These are phyloP conservation scores for Cytospora leucostoma DNA, from an alignment of 2,329 filamentous ascomycete species.

Conservation along the genomic window DNA sequence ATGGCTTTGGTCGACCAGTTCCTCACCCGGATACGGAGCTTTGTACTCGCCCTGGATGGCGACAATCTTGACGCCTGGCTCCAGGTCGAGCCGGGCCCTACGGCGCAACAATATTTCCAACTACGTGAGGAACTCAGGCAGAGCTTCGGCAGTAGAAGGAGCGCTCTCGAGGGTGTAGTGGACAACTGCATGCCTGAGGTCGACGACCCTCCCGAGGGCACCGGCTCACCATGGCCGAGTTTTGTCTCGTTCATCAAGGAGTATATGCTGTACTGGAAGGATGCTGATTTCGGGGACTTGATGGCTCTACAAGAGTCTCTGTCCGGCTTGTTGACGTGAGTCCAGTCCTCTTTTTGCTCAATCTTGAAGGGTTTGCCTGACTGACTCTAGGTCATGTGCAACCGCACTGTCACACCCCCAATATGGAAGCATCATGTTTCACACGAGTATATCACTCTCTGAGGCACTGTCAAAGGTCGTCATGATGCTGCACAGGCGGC, in stretches of 20 bases:
- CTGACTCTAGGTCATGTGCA: slow-evolving; percentile 67
- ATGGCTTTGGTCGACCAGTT: slow-evolving; percentile 71
- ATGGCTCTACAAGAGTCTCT: slow-evolving; percentile 74
- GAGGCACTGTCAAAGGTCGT: slow-evolving; percentile 79
- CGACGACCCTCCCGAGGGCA: slow-evolving; percentile 63
- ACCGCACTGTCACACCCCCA: slow-evolving; percentile 78
- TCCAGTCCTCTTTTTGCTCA: slow-evolving; percentile 26
- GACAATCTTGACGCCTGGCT: slow-evolving; percentile 68
- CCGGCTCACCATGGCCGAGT: slow-evolving; percentile 70
- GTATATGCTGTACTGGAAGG: slow-evolving; percentile 79
- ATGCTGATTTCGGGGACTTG: slow-evolving; percentile 75
- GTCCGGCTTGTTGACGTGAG: slow-evolving; percentile 73
- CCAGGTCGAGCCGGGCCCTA: slow-evolving; percentile 70
- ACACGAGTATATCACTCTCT: slow-evolving; percentile 80
- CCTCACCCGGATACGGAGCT: slow-evolving; percentile 61
- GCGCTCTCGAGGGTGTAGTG: slow-evolving; percentile 63
- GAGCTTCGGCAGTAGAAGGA: slow-evolving; percentile 44
- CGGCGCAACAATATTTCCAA: slow-evolving; percentile 59
- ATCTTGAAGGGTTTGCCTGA: background rate
- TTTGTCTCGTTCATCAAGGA: slow-evolving; percentile 79
- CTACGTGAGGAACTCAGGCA: slow-evolving; percentile 68
- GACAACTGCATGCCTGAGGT: slow-evolving; percentile 65
- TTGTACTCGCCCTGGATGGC: slow-evolving; percentile 66
- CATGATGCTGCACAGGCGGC: slow-evolving; percentile 78
- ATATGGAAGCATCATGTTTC: slow-evolving; percentile 78